Evolutionary conservation across 176 grass and related monocot genomes (phyloP).

Genomic region (Bromus sterilis): DNA sequence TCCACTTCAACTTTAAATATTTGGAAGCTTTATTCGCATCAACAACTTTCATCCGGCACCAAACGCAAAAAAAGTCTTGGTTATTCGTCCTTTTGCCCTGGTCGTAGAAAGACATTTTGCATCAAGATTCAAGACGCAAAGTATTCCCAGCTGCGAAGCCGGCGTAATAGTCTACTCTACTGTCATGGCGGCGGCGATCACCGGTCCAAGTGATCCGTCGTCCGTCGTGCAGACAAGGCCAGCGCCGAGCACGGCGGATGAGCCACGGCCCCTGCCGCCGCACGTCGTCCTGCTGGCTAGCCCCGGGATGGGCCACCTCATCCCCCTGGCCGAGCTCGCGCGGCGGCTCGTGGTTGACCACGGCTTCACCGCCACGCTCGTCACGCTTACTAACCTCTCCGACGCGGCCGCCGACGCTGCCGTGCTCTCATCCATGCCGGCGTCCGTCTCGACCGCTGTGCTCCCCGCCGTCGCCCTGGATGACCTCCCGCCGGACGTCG

Average conservation of each 20-base stretch:
- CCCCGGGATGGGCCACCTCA: slow-evolving; percentile 44
- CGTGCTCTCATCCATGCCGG: slow-evolving; percentile 18
- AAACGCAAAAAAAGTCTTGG: background rate
- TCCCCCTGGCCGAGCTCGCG: slow-evolving; percentile 45
- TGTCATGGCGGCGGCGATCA: background rate
- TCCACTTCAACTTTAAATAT: background rate
- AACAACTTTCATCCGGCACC: background rate
- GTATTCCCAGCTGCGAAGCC: background rate
- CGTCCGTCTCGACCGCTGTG: background rate
- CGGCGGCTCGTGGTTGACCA: slow-evolving; percentile 7
- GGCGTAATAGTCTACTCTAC: background rate
- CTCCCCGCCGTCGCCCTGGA: slow-evolving; percentile 36
- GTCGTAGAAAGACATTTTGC: background rate
- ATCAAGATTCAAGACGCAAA: background rate
- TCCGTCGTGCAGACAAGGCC: background rate
- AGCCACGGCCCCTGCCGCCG: background rate
- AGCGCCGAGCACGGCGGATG: background rate
- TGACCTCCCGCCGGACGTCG: slow-evolving; percentile 20
- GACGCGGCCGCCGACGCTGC: background rate
- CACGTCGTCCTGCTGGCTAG: slow-evolving; percentile 28
- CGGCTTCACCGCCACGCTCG: slow-evolving; percentile 26
- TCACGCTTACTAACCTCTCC: slow-evolving; percentile 27
- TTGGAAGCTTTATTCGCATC: background rate
- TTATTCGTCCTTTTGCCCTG: background rate
- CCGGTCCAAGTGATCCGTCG: background rate